These are phyloP conservation scores for Cercospora sp. DNA, from an alignment of 2,329 filamentous ascomycete genomes.

Conservation along the genomic window DNA sequence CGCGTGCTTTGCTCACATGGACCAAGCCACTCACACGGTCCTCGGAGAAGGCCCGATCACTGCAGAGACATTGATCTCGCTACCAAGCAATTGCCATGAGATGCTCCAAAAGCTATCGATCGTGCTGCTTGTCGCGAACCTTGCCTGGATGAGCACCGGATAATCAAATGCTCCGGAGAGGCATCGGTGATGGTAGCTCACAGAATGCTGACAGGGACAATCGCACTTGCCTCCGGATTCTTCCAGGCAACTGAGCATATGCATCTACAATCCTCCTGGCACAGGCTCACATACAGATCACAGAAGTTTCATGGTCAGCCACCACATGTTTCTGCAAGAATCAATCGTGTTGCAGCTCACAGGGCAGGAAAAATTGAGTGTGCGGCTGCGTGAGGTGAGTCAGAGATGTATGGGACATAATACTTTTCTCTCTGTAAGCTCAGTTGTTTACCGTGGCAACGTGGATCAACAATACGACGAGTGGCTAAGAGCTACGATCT, in stretches of 20 bases:
- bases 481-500: background rate
- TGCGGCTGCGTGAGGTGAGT: background rate
- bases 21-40: background rate
- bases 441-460: background rate
- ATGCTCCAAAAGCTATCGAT: background rate
- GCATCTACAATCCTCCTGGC: background rate
- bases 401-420: background rate
- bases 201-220: background rate
- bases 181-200: background rate
- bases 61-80: background rate
- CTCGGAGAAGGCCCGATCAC: background rate
- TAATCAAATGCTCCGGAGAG: background rate
- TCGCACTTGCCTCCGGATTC: background rate
- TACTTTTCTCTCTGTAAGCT: background rate
- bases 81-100: background rate
- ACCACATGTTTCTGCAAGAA: background rate
- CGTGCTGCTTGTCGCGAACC: background rate
- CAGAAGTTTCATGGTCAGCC: background rate
- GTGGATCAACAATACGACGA: background rate
- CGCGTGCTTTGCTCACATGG: background rate
- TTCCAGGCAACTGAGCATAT: background rate
- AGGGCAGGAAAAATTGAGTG: background rate
- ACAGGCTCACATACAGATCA: background rate
- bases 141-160: background rate
- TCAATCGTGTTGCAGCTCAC: background rate